A percentile compares a stretch with the other conserved stretches of the same genome.
Evolutionary conservation across 23 red algal species (phyloP).

Genomic region (Gracilariopsis chorda): DNA sequence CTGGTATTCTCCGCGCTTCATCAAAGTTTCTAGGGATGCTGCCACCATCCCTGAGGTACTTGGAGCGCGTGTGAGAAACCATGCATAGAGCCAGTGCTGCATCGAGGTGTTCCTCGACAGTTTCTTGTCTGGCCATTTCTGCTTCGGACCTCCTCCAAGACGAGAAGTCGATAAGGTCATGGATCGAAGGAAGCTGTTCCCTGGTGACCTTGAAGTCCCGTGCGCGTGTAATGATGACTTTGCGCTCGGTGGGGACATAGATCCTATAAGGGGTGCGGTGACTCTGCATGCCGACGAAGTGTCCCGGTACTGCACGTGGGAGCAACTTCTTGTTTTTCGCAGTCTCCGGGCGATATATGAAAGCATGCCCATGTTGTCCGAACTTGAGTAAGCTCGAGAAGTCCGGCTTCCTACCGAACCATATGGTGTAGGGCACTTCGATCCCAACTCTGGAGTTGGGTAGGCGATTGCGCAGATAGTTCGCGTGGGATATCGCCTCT

Average conservation of each 20-base stretch:
- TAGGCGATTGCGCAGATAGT: not conserved
- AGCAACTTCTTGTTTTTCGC: slow-evolving; percentile 7
- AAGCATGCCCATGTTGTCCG: slow-evolving; percentile 9
- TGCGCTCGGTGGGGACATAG: not conserved
- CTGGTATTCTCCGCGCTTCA: too few species aligned
- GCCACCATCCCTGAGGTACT: too few species aligned
- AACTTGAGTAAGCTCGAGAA: slow-evolving; percentile 9
- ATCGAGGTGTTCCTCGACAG: too few species aligned
- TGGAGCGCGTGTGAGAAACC: too few species aligned
- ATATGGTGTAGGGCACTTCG: not conserved
- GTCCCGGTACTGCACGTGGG: not conserved
- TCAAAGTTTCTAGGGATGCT: too few species aligned
- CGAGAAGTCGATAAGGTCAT: too few species aligned
- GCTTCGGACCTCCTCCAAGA: too few species aligned
- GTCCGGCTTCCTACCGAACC: not conserved
- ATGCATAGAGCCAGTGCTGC: too few species aligned
- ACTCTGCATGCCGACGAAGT: not conserved
- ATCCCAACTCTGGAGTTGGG: not conserved
- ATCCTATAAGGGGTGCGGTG: not conserved
- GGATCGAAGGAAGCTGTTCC: too few species aligned
- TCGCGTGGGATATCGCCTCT: not conserved
- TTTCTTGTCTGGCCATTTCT: too few species aligned
- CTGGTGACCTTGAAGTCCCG: not conserved
- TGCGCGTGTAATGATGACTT: too few species aligned
- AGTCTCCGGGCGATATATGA: not conserved